Evolutionary conservation across 768 basidiomycete genomes (phyloP), one percentile per base, ranked within the genome.

Genomic region (Lepiota venenata): DNA sequence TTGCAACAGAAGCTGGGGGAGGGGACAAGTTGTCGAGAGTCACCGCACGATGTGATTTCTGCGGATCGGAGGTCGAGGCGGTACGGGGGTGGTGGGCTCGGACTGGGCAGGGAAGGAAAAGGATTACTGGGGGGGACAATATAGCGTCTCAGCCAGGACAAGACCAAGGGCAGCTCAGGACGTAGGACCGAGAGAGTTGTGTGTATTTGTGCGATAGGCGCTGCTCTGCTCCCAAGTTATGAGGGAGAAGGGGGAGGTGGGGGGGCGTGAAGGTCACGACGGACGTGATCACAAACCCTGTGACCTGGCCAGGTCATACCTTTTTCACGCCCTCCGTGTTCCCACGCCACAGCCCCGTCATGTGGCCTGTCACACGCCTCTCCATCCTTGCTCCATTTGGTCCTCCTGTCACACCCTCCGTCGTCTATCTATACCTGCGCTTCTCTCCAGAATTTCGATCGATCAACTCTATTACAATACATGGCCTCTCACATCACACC

Each of bases 401-500:
- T 10, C 8, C 4, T 8, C 10, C 32, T 47, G 46, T 36, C 46
- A 47, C 46, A 35, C 32, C 46, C n/a, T n/a, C n/a, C n/a, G n/a
- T n/a, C 4, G 32, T 3, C 8, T 3, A 32, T 32, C 32, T 32
- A 32, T 32, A 29, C 27, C 32, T 32, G 25, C 25, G 25, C 25
- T 25, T 25, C 25, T 25, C 25, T 2, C 2, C 25, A 25, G 25
- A 25, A 25, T 2, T 25, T 25, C 25, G 25, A 5, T 11, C n/a
- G n/a, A 9, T 32, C 9, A 32, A 4, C 32, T 32, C 3, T 9
- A 7, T 3, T 32, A 7, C 10, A 32, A 9, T 4, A 3, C 8
- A 43, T 43, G 11, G 20, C 46, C 16, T 27, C 39, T 63, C 58
- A 79, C 66, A 70, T 67, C 35, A 87, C 74, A 2, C 86, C 86